Evolutionary conservation across 2,329 filamentous ascomycete species (phyloP).

Genomic region (Apiospora phragmitis): DNA sequence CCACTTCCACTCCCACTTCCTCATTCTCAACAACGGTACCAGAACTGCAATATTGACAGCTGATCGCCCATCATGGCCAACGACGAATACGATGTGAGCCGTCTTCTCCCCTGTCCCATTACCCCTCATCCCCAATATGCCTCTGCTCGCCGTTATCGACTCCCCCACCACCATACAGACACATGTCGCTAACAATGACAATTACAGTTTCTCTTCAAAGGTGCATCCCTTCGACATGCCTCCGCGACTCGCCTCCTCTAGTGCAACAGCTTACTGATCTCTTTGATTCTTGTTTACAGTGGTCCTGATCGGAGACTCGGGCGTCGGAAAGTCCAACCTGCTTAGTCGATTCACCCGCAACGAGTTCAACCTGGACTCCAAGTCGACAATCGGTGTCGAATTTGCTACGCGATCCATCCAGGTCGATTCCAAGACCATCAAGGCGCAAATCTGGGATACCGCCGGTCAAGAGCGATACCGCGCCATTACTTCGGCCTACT

Average conservation of each 20-base stretch:
- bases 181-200: conserved; percentile 35
- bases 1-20: conserved; percentile 1
- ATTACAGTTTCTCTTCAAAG: conserved; percentile 96
- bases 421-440: conserved; percentile 99
- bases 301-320: conserved; percentile 98
- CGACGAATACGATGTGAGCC: conserved; percentile 98
- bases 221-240: conserved; percentile 48
- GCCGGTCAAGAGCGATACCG: conserved; percentile 98
- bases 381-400: conserved; percentile 99
- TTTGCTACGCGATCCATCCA: conserved; percentile 98
- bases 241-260: conserved; percentile 16
- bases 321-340: conserved; percentile 99
- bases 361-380: conserved; percentile 99
- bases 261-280: conserved; percentile 32
- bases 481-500: conserved; percentile 98
- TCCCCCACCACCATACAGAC: conserved; percentile 18
- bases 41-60: conserved; percentile 6
- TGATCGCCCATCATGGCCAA: conserved; percentile 77
- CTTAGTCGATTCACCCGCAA: conserved; percentile 99
- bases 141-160: conserved; percentile 21
- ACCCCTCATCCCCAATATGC: conserved; percentile 21
- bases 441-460: conserved; percentile 99
- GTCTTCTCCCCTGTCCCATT: conserved; percentile 19
- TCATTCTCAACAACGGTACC: conserved; percentile 3
- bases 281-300: conserved; percentile 53